A percentile compares a stretch with the other conserved stretches of the same genome.
Conservation (phyloP, 192 early-diverging fungal species). For the Coemansia sp. region DNA sequence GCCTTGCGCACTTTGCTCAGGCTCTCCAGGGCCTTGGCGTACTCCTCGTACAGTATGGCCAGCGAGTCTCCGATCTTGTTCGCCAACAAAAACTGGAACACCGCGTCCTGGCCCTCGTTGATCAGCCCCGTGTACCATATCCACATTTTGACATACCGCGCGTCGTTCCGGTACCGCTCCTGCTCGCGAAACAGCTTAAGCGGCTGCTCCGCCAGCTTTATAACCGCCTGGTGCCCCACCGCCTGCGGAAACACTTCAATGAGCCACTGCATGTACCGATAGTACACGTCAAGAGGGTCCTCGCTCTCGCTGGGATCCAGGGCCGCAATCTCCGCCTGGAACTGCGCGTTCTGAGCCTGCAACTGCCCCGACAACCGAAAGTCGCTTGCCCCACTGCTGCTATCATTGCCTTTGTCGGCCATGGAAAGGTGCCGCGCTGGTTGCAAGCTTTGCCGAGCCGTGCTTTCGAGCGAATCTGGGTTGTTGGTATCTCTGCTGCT, state of each 20-base stretch:
- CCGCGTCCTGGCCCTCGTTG: slow-evolving; percentile 54
- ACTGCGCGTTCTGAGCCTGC: slow-evolving; percentile 36
- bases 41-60: slow-evolving; percentile 74
- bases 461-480: not conserved
- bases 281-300: slow-evolving; percentile 60
- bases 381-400: not conserved
- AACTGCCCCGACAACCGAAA: slow-evolving; percentile 14
- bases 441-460: slow-evolving; percentile 16
- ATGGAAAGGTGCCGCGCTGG: slow-evolving; percentile 2
- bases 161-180: slow-evolving; percentile 57
- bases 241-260: slow-evolving; percentile 61
- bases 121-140: slow-evolving; percentile 53
- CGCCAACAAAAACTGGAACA: slow-evolving; percentile 69
- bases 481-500: not conserved
- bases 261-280: slow-evolving; percentile 59
- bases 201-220: slow-evolving; percentile 53
- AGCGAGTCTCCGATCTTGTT: slow-evolving; percentile 68
- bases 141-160: slow-evolving; percentile 61
- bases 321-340: slow-evolving; percentile 27
- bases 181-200: slow-evolving; percentile 51
- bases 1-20: slow-evolving; percentile 50
- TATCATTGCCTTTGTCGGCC: not conserved
- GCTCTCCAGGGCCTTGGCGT: slow-evolving; percentile 59
- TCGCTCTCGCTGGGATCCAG: slow-evolving; percentile 31
- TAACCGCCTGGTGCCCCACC: slow-evolving; percentile 49